These are phyloP conservation scores for Pichia sp. DNA, from an alignment of 1,139 yeast genomes.

Conservation along the genomic window DNA sequence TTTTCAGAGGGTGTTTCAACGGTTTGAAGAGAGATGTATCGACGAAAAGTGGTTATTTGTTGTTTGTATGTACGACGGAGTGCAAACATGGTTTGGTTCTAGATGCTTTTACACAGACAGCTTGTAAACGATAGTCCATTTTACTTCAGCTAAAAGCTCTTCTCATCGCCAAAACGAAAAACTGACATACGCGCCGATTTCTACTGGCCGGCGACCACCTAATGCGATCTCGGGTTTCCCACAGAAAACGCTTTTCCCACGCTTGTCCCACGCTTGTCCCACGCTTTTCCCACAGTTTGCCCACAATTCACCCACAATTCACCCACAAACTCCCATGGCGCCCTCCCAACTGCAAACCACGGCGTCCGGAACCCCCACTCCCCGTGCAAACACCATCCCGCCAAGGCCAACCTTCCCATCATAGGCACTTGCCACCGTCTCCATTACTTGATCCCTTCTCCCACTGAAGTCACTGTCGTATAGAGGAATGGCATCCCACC, in stretches of 20 bases:
- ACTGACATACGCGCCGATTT: not conserved
- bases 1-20: conserved; percentile 84
- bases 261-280: too few relatives aligned
- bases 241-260: not conserved
- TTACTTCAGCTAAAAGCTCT: too few relatives aligned
- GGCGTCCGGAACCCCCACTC: conserved; percentile 89
- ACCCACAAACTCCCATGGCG: conserved; percentile 32
- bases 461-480: conserved; percentile 41
- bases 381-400: conserved; percentile 78
- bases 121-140: too few relatives aligned
- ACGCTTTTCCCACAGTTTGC: not conserved
- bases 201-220: not conserved
- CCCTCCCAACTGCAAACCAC: conserved; percentile 56
- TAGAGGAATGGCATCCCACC: conserved; percentile 53
- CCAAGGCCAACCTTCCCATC: conserved; percentile 46
- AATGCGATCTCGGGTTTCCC: not conserved
- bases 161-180: too few relatives aligned
- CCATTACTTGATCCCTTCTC: not conserved
- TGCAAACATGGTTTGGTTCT: not conserved
- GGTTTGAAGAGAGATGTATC: conserved; percentile 37
- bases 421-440: not conserved
- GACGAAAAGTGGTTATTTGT: not conserved
- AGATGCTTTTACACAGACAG: too few relatives aligned
- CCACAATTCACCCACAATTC: too few relatives aligned
- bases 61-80: not conserved